phyloP scores from a whole-genome alignment of 176 grass and related monocot species.

The Triticum monococcum region DNA sequence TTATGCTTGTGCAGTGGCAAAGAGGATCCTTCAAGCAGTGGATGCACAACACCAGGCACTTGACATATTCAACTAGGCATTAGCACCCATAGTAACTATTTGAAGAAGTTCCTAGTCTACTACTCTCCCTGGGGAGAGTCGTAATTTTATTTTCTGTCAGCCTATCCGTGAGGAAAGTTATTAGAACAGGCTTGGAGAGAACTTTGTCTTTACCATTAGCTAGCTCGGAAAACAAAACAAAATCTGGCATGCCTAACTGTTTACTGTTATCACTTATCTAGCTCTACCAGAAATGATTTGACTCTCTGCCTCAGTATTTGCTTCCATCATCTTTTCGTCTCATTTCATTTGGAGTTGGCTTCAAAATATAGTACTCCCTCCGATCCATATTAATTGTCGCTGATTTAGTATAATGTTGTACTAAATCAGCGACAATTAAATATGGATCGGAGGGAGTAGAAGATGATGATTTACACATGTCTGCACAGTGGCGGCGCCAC shows the following conservation, averaged over 20 bases:
- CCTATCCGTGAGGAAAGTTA: constrained; percentile 4
- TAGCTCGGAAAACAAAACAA: neutral
- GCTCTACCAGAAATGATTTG: constrained; percentile 12
- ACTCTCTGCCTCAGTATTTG: neutral
- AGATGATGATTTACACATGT: neutral
- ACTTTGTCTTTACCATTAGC: constrained; percentile 23
- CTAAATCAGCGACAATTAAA: no score
- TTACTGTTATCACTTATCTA: constrained; percentile 23
- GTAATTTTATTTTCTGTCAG: constrained; percentile 18
- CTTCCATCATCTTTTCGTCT: neutral
- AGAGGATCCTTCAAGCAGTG: constrained; percentile 65
- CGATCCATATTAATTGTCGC: no score
- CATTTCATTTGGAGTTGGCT: neutral
- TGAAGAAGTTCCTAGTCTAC: neutral
- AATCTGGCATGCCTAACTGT: neutral
- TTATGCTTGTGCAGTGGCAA: constrained; percentile 73
- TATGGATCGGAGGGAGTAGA: neutral
- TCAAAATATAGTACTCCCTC: neutral
- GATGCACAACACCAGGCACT: constrained; percentile 44
- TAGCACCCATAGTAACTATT: neutral
- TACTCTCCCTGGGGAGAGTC: neutral
- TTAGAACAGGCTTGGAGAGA: neutral
- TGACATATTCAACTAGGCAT: constrained; percentile 31
- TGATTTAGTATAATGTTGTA: no score
- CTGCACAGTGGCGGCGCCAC: no score